Evolutionary conservation across 2,329 filamentous ascomycete species (phyloP).

Genomic region (Colletotrichum scovillei): DNA sequence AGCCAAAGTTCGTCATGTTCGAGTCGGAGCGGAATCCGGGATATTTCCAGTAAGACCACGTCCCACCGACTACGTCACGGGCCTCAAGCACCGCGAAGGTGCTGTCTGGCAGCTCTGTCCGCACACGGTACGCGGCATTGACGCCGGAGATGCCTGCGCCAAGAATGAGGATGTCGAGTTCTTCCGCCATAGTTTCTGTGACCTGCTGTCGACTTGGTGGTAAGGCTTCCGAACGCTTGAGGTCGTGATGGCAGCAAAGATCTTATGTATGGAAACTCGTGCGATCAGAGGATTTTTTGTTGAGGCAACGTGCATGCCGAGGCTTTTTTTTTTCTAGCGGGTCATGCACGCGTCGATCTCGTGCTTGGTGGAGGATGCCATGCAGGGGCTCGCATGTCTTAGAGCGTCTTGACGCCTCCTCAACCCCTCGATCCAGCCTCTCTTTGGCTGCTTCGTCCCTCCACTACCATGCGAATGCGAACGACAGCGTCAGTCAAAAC

Average conservation of each 20-base stretch:
- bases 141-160: constrained; percentile 81
- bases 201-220: not conserved
- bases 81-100: constrained; percentile 76
- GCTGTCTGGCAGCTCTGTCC: constrained; percentile 64
- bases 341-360: constrained; percentile 20
- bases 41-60: constrained; percentile 83
- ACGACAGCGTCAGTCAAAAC: not conserved
- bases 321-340: constrained; percentile 16
- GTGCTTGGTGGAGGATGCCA: not conserved
- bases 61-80: constrained; percentile 75
- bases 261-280: not conserved
- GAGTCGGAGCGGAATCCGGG: constrained; percentile 79
- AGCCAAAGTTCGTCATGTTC: constrained; percentile 70
- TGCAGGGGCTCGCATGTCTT: constrained; percentile 28
- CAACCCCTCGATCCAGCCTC: not conserved
- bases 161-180: constrained; percentile 70
- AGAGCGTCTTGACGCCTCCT: not conserved
- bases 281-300: constrained; percentile 7
- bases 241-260: not conserved
- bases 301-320: constrained; percentile 14
- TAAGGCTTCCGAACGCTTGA: not conserved
- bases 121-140: constrained; percentile 76
- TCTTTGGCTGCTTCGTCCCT: not conserved
- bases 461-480: constrained; percentile 14
- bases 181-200: constrained; percentile 32